Conservation (phyloP, 495 filamentous ascomycete genomes). For the Xylaria bambusicola region DNA sequence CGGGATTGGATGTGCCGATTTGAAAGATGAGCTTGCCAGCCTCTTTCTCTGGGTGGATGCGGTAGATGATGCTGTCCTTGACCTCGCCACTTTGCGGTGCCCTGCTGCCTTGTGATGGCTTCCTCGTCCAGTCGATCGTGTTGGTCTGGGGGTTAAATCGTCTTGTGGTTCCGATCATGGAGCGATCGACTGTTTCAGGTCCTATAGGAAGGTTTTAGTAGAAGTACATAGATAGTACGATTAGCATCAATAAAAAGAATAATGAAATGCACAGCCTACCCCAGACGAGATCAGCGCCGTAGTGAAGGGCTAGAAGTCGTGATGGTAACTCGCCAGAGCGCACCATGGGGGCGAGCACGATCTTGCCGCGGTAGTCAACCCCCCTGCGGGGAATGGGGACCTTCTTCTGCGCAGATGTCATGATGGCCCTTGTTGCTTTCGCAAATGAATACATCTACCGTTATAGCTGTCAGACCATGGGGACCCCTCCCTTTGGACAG, state of each 20-base stretch:
- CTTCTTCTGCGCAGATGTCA: conserved; percentile 58
- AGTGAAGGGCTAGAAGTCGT: conserved; percentile 82
- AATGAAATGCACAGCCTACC: conserved; percentile 46
- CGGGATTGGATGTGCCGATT: conserved; percentile 80
- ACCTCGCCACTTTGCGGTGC: conserved; percentile 39
- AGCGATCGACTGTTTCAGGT: conserved; percentile 88
- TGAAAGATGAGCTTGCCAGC: conserved; percentile 78
- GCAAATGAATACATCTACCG: conserved; percentile 23
- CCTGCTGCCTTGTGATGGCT: conserved; percentile 65
- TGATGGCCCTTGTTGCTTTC: conserved; percentile 39
- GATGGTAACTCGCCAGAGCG: conserved; percentile 91
- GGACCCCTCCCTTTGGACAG: conserved; percentile 6
- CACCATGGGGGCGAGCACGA: conserved; percentile 97
- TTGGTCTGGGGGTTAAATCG: conserved; percentile 70
- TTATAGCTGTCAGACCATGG: not conserved
- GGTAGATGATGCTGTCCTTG: conserved; percentile 77
- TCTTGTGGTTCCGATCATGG: conserved; percentile 82
- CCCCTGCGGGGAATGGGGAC: conserved; percentile 85
- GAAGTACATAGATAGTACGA: not conserved
- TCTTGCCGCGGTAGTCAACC: conserved; percentile 88
- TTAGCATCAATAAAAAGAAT: not conserved
- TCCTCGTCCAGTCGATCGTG: conserved; percentile 80
- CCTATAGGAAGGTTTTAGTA: conserved; percentile 46
- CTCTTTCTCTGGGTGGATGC: conserved; percentile 76
- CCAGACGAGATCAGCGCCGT: conserved; percentile 97